Percentiles rank a stretch among this genome's conserved stretches.
phyloP scores from a whole-genome alignment of 164 flowering plant genomes.

The Stephania japonica region DNA sequence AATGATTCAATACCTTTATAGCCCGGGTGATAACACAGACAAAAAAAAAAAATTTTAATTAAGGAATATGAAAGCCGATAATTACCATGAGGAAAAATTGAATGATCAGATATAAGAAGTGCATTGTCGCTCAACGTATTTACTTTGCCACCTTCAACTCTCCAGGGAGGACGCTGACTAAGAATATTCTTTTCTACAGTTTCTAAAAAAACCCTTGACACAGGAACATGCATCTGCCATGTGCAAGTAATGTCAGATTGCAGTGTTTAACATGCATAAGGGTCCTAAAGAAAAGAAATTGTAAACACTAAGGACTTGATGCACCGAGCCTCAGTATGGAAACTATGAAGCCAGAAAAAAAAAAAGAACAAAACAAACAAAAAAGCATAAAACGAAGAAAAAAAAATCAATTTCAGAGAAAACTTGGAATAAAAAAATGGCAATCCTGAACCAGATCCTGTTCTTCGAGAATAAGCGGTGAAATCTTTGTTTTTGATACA shows the following conservation, averaged over 20 bases:
- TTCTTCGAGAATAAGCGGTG: too few species aligned
- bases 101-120: conserved; percentile 82
- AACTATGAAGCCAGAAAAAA: too few species aligned
- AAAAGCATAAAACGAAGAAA: too few species aligned
- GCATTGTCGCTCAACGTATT: conserved; percentile 49
- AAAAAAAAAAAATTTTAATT: not conserved
- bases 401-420: too few species aligned
- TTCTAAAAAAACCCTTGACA: conserved; percentile 65
- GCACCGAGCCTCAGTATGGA: too few species aligned
- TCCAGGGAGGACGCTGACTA: conserved; percentile 66
- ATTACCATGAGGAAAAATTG: conserved; percentile 60
- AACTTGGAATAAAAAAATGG: too few species aligned
- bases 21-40: not conserved
- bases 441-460: too few species aligned
- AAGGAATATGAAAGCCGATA: not conserved
- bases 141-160: conserved; percentile 67
- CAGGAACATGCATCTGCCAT: conserved; percentile 52
- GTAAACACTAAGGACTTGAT: too few species aligned
- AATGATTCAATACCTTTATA: not conserved
- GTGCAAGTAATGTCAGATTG: conserved; percentile 11
- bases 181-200: conserved; percentile 48
- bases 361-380: too few species aligned
- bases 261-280: not conserved
- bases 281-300: not conserved
- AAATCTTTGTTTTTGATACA: too few species aligned